Conservation (phyloP, 2,329 filamentous ascomycete species). For the Alternaria triticina region DNA sequence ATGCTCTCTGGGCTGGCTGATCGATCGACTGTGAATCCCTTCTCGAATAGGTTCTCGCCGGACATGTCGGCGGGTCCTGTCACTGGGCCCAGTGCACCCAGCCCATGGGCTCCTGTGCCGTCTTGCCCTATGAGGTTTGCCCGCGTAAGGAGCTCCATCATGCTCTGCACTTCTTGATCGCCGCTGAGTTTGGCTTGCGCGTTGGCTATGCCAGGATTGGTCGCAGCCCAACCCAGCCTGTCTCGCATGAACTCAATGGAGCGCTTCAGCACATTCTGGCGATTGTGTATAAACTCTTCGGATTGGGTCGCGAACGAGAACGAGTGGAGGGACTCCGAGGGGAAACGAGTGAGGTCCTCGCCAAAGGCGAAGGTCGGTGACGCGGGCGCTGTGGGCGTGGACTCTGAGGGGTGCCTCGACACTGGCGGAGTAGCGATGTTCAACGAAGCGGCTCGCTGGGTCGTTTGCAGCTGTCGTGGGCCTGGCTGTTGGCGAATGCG, state of each 20-base stretch:
- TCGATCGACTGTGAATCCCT: conserved; percentile 69
- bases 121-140: conserved; percentile 78
- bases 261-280: conserved; percentile 90
- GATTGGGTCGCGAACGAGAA: conserved; percentile 98
- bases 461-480: conserved; percentile 59
- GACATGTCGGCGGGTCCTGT: conserved; percentile 79
- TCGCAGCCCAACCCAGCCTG: conserved; percentile 80
- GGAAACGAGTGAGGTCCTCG: conserved; percentile 91
- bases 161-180: conserved; percentile 85
- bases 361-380: conserved; percentile 73
- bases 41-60: conserved; percentile 83
- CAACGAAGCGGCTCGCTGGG: conserved; percentile 73
- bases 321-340: conserved; percentile 93
- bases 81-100: conserved; percentile 67
- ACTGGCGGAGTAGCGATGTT: conserved; percentile 66
- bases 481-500: conserved; percentile 89
- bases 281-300: conserved; percentile 87
- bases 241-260: conserved; percentile 98
- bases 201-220: conserved; percentile 76
- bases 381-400: conserved; percentile 66
- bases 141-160: conserved; percentile 85
- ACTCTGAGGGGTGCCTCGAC: conserved; percentile 54
- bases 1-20: conserved; percentile 54
- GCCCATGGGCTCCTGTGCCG: conserved; percentile 60
- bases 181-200: conserved; percentile 83